phyloP scores from a whole-genome alignment of 2,329 filamentous ascomycete species.

The Graphiopsis chlorocephala region DNA sequence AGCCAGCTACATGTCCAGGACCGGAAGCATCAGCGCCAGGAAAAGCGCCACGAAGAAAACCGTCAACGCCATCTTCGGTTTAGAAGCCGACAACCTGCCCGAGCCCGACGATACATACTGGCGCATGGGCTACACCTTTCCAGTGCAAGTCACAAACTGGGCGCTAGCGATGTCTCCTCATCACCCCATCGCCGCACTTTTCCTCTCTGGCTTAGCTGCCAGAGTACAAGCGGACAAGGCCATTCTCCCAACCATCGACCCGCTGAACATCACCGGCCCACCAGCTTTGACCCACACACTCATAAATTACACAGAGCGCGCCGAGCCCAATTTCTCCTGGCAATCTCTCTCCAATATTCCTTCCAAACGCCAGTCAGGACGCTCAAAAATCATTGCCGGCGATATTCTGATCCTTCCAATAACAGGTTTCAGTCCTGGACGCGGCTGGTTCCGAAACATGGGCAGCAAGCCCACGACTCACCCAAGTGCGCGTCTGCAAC shows the following conservation, averaged over 20 bases:
- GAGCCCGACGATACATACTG: slow-evolving; percentile 16
- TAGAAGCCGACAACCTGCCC: slow-evolving; percentile 15
- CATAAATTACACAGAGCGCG: background rate
- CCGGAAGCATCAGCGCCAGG: background rate
- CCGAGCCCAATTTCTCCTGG: slow-evolving; percentile 2
- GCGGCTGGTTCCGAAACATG: slow-evolving; percentile 15
- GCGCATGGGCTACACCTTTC: slow-evolving; percentile 16
- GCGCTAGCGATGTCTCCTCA: slow-evolving; percentile 15
- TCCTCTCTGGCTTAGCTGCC: background rate
- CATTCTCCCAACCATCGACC: slow-evolving; percentile 8
- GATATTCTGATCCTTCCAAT: slow-evolving; percentile 15
- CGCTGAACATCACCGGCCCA: slow-evolving; percentile 16
- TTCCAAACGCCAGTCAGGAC: background rate
- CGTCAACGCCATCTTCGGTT: slow-evolving; percentile 13
- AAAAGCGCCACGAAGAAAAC: background rate
- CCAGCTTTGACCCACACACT: slow-evolving; percentile 9
- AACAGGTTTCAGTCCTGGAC: slow-evolving; percentile 16
- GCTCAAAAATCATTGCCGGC: slow-evolving; percentile 5
- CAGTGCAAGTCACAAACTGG: slow-evolving; percentile 17
- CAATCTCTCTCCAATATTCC: slow-evolving; percentile 6
- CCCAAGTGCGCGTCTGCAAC: slow-evolving; percentile 8
- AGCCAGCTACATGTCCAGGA: background rate
- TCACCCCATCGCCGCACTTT: slow-evolving; percentile 1
- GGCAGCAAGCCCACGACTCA: slow-evolving; percentile 7
- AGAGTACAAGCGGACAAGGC: background rate